Evolutionary conservation across 164 flowering plant genomes (phyloP).

Genomic region (Houttuynia cordata): DNA sequence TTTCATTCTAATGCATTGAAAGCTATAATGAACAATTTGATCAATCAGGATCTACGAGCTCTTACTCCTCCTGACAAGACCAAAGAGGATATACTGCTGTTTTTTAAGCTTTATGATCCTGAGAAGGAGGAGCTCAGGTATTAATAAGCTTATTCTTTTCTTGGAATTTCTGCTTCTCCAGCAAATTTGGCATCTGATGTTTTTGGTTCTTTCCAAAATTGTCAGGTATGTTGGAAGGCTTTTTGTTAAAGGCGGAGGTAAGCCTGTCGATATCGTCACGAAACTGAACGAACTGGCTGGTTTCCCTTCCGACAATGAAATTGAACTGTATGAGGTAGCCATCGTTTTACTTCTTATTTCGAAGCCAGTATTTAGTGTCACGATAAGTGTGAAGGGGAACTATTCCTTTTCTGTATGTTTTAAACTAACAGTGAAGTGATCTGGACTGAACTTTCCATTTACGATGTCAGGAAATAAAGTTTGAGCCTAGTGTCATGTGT

Average conservation of each 20-base stretch:
- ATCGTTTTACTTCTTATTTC: neutral
- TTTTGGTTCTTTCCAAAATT: neutral
- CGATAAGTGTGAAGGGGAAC: too few species aligned
- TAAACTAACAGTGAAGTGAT: neutral
- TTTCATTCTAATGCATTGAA: too few species aligned
- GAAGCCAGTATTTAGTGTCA: too few species aligned
- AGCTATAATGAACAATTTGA: too few species aligned
- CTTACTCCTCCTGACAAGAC: conserved; percentile 69
- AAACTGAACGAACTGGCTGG: conserved; percentile 90
- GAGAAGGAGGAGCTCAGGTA: conserved; percentile 81
- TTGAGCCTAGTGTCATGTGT: conserved; percentile 89
- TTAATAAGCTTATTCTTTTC: neutral
- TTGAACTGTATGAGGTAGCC: conserved; percentile 88
- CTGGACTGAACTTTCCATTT: conserved; percentile 3
- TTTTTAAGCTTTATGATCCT: conserved; percentile 91
- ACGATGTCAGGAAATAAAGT: conserved; percentile 72
- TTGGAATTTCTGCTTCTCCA: neutral
- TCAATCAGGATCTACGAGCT: conserved; percentile 56
- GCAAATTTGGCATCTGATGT: neutral
- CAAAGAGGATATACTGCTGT: conserved; percentile 82
- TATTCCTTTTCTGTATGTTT: neutral
- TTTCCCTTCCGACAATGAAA: conserved; percentile 70
- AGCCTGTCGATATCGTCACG: conserved; percentile 63
- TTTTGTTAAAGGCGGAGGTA: conserved; percentile 67
- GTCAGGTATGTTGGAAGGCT: conserved; percentile 82